These are phyloP conservation scores for Isoetes taiwanensis DNA, from an alignment of 75 land plant genomes.

Conservation along the genomic window DNA sequence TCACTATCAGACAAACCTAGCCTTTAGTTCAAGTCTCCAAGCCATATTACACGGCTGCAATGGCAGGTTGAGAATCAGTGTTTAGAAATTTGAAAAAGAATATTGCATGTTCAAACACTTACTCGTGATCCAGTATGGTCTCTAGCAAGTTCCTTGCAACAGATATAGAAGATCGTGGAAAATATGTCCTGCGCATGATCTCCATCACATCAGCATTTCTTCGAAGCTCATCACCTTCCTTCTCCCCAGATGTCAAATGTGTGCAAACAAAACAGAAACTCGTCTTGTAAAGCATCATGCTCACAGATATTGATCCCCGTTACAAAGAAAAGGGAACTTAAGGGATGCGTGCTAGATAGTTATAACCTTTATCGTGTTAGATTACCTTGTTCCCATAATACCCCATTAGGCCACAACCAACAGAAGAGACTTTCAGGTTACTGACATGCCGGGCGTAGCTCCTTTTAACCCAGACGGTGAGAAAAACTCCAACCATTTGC, in stretches of 20 bases:
- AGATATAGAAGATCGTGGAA: constrained; percentile 19
- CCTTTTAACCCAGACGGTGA: constrained; percentile 66
- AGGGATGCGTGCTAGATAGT: not conserved
- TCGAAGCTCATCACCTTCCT: constrained; percentile 57
- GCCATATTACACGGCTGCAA: constrained; percentile 65
- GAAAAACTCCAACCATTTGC: constrained; percentile 88
- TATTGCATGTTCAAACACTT: constrained; percentile 10
- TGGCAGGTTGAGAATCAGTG: not conserved
- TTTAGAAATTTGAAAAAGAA: not conserved
- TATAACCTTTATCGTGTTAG: too few relatives aligned
- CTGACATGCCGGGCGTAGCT: constrained; percentile 31
- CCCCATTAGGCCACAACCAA: constrained; percentile 76
- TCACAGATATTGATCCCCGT: constrained; percentile 79
- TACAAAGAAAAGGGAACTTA: not conserved
- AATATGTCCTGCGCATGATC: constrained; percentile 49
- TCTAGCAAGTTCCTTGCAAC: constrained; percentile 28
- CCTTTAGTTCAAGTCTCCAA: constrained; percentile 84
- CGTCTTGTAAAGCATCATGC: constrained; percentile 47
- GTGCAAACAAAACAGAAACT: constrained; percentile 83
- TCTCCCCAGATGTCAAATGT: constrained; percentile 77
- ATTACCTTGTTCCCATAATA: constrained; percentile 91
- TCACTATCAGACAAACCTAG: constrained; percentile 25
- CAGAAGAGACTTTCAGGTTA: constrained; percentile 51
- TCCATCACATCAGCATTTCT: constrained; percentile 59
- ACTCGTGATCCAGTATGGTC: constrained; percentile 72